Percentiles rank a stretch among this genome's conserved stretches.
phyloP scores from a whole-genome alignment of 73 alveolate genomes.

The Paramecium tetraurelia region DNA sequence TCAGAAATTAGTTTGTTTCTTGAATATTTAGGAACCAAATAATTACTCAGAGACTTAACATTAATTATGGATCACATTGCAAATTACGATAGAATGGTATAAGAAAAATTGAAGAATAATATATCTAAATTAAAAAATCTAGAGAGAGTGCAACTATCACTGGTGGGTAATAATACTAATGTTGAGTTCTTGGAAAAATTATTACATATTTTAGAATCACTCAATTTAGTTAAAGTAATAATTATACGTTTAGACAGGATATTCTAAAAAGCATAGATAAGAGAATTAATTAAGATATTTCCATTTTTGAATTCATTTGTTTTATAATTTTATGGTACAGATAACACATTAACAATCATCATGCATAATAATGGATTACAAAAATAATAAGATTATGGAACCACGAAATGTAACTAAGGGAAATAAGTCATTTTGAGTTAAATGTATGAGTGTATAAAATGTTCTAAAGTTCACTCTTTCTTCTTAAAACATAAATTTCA shows the following conservation, averaged over 20 bases:
- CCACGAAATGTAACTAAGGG: conserved; percentile 30
- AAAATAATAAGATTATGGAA: background rate
- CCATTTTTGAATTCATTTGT: background rate
- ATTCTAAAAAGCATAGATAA: background rate
- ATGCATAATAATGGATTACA: background rate
- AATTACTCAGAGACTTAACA: background rate
- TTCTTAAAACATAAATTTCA: background rate
- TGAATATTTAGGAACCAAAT: conserved; percentile 19
- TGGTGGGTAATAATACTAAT: background rate
- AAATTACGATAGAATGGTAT: background rate
- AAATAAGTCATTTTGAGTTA: background rate
- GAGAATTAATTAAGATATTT: background rate
- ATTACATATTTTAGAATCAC: background rate
- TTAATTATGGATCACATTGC: background rate
- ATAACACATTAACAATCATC: background rate
- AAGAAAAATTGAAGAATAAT: background rate
- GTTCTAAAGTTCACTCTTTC: background rate
- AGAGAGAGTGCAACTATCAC: background rate
- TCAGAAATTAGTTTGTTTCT: background rate
- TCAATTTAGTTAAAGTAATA: background rate
- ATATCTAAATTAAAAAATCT: background rate
- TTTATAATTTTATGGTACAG: background rate
- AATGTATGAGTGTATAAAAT: background rate
- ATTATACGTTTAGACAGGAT: background rate
- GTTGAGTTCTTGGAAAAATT: background rate